These are phyloP conservation scores for Ceratopteris richardii DNA, from an alignment of 75 land plant genomes.

Conservation along the genomic window DNA sequence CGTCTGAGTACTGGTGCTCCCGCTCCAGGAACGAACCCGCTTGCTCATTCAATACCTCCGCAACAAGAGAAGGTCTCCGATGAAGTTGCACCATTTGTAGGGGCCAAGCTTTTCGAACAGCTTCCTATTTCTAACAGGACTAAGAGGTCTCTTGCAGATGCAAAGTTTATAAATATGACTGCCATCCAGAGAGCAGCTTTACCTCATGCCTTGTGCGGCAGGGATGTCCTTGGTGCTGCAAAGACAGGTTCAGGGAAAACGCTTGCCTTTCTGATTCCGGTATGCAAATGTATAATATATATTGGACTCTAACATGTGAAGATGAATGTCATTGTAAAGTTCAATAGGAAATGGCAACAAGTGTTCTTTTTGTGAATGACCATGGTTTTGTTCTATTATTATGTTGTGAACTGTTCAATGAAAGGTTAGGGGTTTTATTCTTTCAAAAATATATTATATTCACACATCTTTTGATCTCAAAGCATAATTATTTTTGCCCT, in stretches of 20 bases:
- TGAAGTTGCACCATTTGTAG: slow-evolving; percentile 41
- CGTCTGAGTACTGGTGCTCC: slow-evolving; percentile 78
- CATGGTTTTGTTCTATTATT: too few species aligned
- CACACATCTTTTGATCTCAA: too few species aligned
- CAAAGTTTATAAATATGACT: slow-evolving; percentile 55
- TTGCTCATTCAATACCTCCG: slow-evolving; percentile 16
- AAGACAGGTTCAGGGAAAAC: slow-evolving; percentile 99
- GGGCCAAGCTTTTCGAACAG: slow-evolving; percentile 47
- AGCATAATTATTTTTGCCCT: too few species aligned
- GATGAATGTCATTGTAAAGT: too few species aligned
- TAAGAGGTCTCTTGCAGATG: slow-evolving; percentile 39
- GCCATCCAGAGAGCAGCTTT: slow-evolving; percentile 88
- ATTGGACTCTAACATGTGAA: too few species aligned
- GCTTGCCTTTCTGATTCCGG: slow-evolving; percentile 89
- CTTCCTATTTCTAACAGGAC: slow-evolving; percentile 71
- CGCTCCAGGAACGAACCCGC: slow-evolving; percentile 63
- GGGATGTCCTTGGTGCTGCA: slow-evolving; percentile 92
- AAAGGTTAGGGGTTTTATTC: too few species aligned
- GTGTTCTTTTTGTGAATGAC: too few species aligned
- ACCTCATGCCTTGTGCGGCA: slow-evolving; percentile 80
- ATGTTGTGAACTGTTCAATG: too few species aligned
- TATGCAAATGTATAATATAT: slow-evolving; percentile 13
- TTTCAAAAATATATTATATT: too few species aligned
- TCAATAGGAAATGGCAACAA: too few species aligned
- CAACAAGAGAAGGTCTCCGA: slow-evolving; percentile 6